Base-by-base conservation (phyloP, 2,329 filamentous ascomycete genomes). In the Fusarium tjaetaba region DNA sequence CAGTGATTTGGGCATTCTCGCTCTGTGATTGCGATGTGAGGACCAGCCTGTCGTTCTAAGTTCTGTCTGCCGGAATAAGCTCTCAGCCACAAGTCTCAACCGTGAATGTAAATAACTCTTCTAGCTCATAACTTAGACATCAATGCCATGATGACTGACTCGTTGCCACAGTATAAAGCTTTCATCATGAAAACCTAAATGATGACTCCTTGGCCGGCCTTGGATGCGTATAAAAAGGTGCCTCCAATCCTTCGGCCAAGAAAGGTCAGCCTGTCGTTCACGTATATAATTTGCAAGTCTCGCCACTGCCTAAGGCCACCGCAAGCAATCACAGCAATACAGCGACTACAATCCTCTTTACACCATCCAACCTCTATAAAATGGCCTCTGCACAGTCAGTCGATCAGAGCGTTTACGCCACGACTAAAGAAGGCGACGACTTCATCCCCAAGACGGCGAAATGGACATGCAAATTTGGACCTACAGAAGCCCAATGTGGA, bases 361-460 rank as follows among this genome's bases (percentile, higher is more conserved):
- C 2, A 52, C 9, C 16, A 20, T 6, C 18, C 14, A 26, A 6
- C 2, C 30, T 34, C 8, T n/a, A 4, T 0, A 15, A 0, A 36
- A 52, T 36, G 49, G 4, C 18, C 11, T 15, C 30, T 20, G 4
- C 9, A 24, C n/a, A 15, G 7, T 5, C 9, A 22, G 9, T 5
- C 3, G 11, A 24, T 26, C 13, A 15, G 18, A 15, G 1, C 0
- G 10, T 34, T 11, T 52, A 15, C 30, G 6, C 18, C 9, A 15
- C 2, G 5, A 36, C 49, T 15, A 34, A 26, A 24, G 30, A 26
- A 52, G 49, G n/a, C n/a, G n/a, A 52, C 18, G n/a, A 52, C 30
- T 36, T 26, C n/a, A 20, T 52, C n/a, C 49, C 30, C n/a, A 11
- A 15, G 7, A 36, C 32, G 4, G 30, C 49, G 4, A 2, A 3